These are phyloP conservation scores for Vitis vinifera DNA, from an alignment of 164 flowering plant species.

Conservation along the genomic window ASM3070453v1 NC_081822.1:8683001-8683500, in stretches of 20 bases:
- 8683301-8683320: constrained; percentile 52
- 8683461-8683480: neutral
- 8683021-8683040: no score
- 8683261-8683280: constrained; percentile 88
- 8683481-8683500: neutral
- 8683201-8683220: constrained; percentile 67
- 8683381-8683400: neutral
- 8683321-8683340: constrained; percentile 47
- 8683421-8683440: neutral
- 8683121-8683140: neutral
- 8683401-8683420: neutral
- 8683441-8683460: neutral
- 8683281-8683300: constrained; percentile 74
- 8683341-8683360: constrained; percentile 63
- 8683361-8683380: constrained; percentile 58
- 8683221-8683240: constrained; percentile 75
- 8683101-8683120: neutral
- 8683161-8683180: constrained; percentile 83
- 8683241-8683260: constrained; percentile 85
- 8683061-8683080: no score
- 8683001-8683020: no score
- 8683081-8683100: neutral
- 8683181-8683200: constrained; percentile 60
- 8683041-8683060: no score
- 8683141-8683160: neutral